These are phyloP conservation scores for Russula brevipes DNA, from an alignment of 768 basidiomycete genomes.

Conservation along the genomic window DNA sequence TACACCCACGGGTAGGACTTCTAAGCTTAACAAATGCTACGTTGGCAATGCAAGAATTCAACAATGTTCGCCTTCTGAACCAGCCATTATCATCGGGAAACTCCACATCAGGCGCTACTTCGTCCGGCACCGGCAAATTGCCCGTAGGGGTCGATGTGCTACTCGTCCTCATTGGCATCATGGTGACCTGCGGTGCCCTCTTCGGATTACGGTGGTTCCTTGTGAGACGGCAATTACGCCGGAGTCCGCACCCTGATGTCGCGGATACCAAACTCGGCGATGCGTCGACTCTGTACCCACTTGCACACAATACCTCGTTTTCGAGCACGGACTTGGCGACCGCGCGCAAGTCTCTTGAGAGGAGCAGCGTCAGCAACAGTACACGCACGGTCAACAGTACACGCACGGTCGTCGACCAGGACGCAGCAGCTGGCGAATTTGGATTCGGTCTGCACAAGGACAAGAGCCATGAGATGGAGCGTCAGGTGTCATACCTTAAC, in stretches of 20 bases:
- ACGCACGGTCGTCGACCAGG: conserved; percentile 28
- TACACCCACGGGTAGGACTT: conserved; percentile 51
- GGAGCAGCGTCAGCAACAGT: conserved; percentile 35
- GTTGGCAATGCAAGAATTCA: conserved; percentile 60
- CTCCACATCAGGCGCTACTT: conserved; percentile 3
- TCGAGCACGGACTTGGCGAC: conserved; percentile 26
- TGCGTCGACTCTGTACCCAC: conserved; percentile 33
- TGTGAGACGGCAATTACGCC: conserved; percentile 26
- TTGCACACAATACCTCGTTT: conserved; percentile 32
- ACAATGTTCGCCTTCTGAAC: conserved; percentile 61
- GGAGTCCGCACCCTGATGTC: conserved; percentile 19
- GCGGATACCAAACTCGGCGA: conserved; percentile 16
- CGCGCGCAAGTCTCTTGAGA: conserved; percentile 29
- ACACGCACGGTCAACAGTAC: conserved; percentile 32
- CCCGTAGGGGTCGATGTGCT: conserved; percentile 61
- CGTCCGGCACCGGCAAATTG: conserved; percentile 34
- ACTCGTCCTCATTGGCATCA: conserved; percentile 53
- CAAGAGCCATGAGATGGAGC: conserved; percentile 6
- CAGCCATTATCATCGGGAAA: conserved; percentile 41
- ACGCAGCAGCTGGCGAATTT: conserved; percentile 24
- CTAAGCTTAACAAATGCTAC: conserved; percentile 58
- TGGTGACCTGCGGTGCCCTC: conserved; percentile 48
- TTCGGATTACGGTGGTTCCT: conserved; percentile 53
- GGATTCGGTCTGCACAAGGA: conserved; percentile 19
- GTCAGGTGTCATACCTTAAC: conserved; percentile 15